Conservation (phyloP, 441 rosid genomes). For the Daphne laureola region DNA sequence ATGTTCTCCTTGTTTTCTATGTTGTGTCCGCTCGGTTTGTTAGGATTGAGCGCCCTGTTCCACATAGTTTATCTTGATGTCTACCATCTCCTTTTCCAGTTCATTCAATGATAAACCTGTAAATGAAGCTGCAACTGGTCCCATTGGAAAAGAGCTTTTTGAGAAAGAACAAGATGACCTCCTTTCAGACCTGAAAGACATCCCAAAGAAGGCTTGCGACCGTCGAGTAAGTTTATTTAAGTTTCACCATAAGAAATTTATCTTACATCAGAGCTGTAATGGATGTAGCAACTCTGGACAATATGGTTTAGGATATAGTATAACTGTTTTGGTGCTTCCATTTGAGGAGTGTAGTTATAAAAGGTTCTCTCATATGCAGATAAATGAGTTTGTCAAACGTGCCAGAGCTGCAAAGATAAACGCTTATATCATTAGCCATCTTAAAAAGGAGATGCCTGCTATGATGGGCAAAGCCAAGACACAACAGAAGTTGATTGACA, state of each 20-base stretch:
- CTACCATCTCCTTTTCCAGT: conserved; percentile 29
- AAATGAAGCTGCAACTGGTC: conserved; percentile 66
- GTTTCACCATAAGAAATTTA: too few relatives aligned
- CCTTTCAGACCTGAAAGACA: conserved; percentile 80
- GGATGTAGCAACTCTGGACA: too few relatives aligned
- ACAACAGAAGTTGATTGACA: conserved; percentile 74
- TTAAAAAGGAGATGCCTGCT: conserved; percentile 89
- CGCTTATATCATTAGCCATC: conserved; percentile 86
- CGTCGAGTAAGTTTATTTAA: conserved; percentile 60
- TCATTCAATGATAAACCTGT: conserved; percentile 92
- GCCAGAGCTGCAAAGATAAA: conserved; percentile 96
- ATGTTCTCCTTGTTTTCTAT: too few relatives aligned
- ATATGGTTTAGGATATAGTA: too few relatives aligned
- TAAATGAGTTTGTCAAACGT: conserved; percentile 91
- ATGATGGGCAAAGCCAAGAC: conserved; percentile 92
- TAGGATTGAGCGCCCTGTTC: background rate
- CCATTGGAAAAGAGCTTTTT: conserved; percentile 83
- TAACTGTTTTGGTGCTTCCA: too few relatives aligned
- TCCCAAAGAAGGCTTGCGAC: conserved; percentile 98
- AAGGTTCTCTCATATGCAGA: conserved; percentile 29
- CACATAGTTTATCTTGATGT: too few relatives aligned
- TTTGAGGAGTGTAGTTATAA: too few relatives aligned
- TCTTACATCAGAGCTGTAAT: too few relatives aligned
- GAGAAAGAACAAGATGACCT: conserved; percentile 95
- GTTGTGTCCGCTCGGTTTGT: background rate